Percentiles rank a stretch among this genome's conserved stretches.
Conservation (phyloP, 1,139 yeast genomes). For the Debaryomyces udenii region DNA sequence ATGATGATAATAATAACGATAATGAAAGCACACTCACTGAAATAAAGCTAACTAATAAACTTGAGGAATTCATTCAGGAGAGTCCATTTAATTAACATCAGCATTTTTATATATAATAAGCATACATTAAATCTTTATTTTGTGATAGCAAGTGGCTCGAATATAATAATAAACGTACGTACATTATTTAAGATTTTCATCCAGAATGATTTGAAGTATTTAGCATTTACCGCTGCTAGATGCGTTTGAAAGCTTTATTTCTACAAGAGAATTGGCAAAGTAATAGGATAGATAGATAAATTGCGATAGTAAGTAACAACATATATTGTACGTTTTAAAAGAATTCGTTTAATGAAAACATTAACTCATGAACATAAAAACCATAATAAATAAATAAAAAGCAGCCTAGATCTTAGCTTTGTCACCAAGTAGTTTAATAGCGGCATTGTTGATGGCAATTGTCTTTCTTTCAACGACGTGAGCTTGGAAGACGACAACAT, state of each 20-base stretch:
- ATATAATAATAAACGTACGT: too few species aligned
- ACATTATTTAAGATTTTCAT: too few species aligned
- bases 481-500: constrained; percentile 77
- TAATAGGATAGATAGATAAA: too few species aligned
- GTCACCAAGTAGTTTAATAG: constrained; percentile 62
- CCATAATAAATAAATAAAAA: background rate
- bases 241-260: too few species aligned
- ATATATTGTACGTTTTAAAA: constrained; percentile 1
- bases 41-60: constrained; percentile 4
- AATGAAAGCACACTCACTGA: constrained; percentile 9
- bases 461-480: constrained; percentile 78
- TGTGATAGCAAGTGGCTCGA: too few species aligned
- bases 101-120: background rate
- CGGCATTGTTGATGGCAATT: constrained; percentile 86
- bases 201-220: too few species aligned
- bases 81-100: constrained; percentile 6
- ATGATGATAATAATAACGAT: constrained; percentile 16
- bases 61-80: constrained; percentile 4
- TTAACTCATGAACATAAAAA: constrained; percentile 2
- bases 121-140: too few species aligned
- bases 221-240: too few species aligned
- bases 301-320: background rate
- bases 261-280: too few species aligned
- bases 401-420: constrained; percentile 42
- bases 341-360: background rate